Conservation (phyloP, 2,329 filamentous ascomycete genomes). For the Xylariaceae sp. region DNA sequence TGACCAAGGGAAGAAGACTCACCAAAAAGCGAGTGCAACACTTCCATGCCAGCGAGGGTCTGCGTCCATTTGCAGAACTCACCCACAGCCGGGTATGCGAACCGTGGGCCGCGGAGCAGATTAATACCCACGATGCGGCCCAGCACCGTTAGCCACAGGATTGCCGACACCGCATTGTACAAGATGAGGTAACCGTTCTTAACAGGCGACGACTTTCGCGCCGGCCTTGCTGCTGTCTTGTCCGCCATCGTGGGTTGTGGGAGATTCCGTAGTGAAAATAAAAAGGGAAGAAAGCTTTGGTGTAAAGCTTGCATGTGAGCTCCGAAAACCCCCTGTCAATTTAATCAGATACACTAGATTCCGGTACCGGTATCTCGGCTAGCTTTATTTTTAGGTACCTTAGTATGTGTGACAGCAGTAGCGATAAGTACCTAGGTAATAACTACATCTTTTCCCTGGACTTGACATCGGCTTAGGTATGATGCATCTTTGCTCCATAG, state of each 20-base stretch:
- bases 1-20: conserved; percentile 35
- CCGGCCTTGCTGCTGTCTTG: conserved; percentile 30
- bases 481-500: too few relatives aligned
- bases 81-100: conserved; percentile 68
- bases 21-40: conserved; percentile 82
- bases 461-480: too few relatives aligned
- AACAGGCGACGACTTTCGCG: conserved; percentile 49
- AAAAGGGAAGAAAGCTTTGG: not conserved
- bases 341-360: too few relatives aligned
- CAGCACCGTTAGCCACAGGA: conserved; percentile 81
- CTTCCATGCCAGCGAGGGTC: conserved; percentile 81
- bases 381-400: too few relatives aligned
- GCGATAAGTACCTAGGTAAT: too few relatives aligned
- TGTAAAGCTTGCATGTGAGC: too few relatives aligned
- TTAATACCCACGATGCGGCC: conserved; percentile 67
- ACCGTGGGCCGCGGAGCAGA: conserved; percentile 58
- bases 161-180: conserved; percentile 82
- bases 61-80: conserved; percentile 80
- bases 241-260: conserved; percentile 33
- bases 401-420: too few relatives aligned
- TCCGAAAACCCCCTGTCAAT: not conserved
- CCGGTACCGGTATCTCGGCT: too few relatives aligned
- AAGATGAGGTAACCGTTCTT: conserved; percentile 76
- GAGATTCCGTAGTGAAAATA: not conserved
- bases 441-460: too few relatives aligned